Evolutionary conservation across 169 alveolate genomes (phyloP).

Genomic region (Plasmodium chabaudi): DNA sequence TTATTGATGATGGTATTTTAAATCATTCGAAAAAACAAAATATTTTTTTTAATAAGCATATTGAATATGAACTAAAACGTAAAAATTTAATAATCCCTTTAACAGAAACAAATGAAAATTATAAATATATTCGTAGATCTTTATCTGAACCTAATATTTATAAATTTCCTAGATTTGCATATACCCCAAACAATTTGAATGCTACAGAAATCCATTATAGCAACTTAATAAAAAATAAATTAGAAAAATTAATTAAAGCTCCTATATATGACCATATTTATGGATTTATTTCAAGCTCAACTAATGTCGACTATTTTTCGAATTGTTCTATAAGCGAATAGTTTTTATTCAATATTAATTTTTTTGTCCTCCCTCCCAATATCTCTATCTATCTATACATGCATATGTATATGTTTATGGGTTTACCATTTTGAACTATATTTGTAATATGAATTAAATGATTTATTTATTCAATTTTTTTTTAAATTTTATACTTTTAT

Average conservation of each 20-base stretch:
- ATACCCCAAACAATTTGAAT: slow-evolving; percentile 14
- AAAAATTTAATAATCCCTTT: slow-evolving; percentile 64
- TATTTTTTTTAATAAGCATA: neutral
- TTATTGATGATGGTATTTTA: neutral
- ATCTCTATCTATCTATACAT: neutral
- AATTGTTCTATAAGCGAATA: slow-evolving; percentile 14
- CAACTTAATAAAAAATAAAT: slow-evolving; percentile 27
- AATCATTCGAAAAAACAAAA: neutral
- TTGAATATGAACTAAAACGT: neutral
- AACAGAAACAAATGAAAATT: slow-evolving; percentile 34
- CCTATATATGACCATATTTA: slow-evolving; percentile 58
- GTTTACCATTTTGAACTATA: too few relatives aligned
- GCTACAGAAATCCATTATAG: slow-evolving; percentile 41
- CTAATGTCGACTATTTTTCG: slow-evolving; percentile 16
- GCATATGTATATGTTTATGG: neutral
- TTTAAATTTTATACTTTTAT: too few relatives aligned
- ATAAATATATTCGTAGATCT: slow-evolving; percentile 68
- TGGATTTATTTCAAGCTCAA: slow-evolving; percentile 56
- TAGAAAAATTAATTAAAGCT: slow-evolving; percentile 27
- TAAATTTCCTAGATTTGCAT: slow-evolving; percentile 25
- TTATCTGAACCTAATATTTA: slow-evolving; percentile 68
- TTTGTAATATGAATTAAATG: too few relatives aligned
- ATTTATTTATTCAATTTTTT: too few relatives aligned
- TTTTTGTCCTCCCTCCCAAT: neutral
- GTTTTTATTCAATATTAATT: neutral